These are phyloP conservation scores for Sanghuangporus sanghuang DNA, from an alignment of 1,284 basidiomycete genomes.

Conservation along the genomic window DNA sequence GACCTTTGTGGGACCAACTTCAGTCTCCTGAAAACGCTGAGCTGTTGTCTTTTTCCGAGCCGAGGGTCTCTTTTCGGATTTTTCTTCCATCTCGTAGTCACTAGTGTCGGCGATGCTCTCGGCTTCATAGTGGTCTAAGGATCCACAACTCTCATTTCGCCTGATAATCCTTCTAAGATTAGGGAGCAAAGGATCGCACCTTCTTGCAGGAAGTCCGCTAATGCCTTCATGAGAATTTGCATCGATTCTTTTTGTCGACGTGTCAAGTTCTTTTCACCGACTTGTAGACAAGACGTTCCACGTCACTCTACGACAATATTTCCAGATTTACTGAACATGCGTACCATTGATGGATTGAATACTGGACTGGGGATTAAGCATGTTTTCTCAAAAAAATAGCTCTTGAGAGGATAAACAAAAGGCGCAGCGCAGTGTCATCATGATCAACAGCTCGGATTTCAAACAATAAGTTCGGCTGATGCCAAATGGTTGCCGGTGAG, in stretches of 20 bases:
- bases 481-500: too few relatives aligned
- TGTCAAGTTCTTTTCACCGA: background rate
- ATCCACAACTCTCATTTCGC: background rate
- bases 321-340: background rate
- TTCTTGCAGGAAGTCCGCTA: background rate
- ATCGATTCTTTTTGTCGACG: background rate
- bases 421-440: too few relatives aligned
- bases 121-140: background rate
- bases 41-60: background rate
- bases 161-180: background rate
- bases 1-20: background rate
- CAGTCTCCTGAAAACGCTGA: background rate
- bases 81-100: background rate
- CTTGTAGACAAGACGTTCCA: background rate
- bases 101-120: background rate
- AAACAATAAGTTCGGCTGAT: too few relatives aligned
- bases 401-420: too few relatives aligned
- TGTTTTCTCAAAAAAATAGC: too few relatives aligned
- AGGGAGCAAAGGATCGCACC: background rate
- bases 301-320: background rate
- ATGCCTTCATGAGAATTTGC: conserved; percentile 1
- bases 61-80: background rate
- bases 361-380: background rate
- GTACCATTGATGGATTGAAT: background rate
- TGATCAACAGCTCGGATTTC: too few relatives aligned